These are phyloP conservation scores for Clavariopsis aquatica DNA, from an alignment of 495 filamentous ascomycete species.

Conservation along the genomic window DNA sequence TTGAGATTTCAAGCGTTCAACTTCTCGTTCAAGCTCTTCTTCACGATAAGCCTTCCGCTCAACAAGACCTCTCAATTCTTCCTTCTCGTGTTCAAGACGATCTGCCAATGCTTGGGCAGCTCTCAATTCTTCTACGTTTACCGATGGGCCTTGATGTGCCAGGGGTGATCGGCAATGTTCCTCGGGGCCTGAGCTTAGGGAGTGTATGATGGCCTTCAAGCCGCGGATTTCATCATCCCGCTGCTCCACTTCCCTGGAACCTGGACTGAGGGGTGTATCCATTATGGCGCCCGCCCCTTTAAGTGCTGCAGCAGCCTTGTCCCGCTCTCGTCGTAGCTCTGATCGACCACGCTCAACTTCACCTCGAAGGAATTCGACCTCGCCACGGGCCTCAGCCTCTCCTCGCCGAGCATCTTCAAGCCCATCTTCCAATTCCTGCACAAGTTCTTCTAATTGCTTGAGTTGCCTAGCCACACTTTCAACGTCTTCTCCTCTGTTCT, in stretches of 20 bases:
- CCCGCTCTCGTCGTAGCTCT: slow-evolving; percentile 85
- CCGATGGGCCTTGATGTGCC: slow-evolving; percentile 37
- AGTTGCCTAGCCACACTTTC: slow-evolving; percentile 86
- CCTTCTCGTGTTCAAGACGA: slow-evolving; percentile 72
- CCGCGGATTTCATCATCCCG: slow-evolving; percentile 97
- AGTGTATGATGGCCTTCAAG: slow-evolving; percentile 96
- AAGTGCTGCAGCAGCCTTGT: slow-evolving; percentile 72
- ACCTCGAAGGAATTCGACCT: slow-evolving; percentile 93
- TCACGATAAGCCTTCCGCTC: slow-evolving; percentile 74
- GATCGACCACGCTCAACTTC: slow-evolving; percentile 93
- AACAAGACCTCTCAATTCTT: slow-evolving; percentile 68
- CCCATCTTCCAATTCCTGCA: slow-evolving; percentile 94
- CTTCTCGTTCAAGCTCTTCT: slow-evolving; percentile 86
- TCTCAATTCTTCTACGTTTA: slow-evolving; percentile 55
- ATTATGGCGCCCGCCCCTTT: slow-evolving; percentile 56
- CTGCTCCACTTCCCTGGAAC: slow-evolving; percentile 79
- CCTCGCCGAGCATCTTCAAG: slow-evolving; percentile 92
- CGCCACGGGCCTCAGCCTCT: slow-evolving; percentile 94
- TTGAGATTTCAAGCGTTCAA: slow-evolving; percentile 61
- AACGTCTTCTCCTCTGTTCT: slow-evolving; percentile 82
- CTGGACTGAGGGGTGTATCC: slow-evolving; percentile 54
- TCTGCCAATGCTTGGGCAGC: slow-evolving; percentile 59
- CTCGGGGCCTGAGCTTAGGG: slow-evolving; percentile 68
- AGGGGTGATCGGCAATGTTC: slow-evolving; percentile 34
- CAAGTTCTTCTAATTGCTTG: slow-evolving; percentile 92